Evolutionary conservation across 2,329 filamentous ascomycete species (phyloP).

Genomic region (Epichloe uncinata): DNA sequence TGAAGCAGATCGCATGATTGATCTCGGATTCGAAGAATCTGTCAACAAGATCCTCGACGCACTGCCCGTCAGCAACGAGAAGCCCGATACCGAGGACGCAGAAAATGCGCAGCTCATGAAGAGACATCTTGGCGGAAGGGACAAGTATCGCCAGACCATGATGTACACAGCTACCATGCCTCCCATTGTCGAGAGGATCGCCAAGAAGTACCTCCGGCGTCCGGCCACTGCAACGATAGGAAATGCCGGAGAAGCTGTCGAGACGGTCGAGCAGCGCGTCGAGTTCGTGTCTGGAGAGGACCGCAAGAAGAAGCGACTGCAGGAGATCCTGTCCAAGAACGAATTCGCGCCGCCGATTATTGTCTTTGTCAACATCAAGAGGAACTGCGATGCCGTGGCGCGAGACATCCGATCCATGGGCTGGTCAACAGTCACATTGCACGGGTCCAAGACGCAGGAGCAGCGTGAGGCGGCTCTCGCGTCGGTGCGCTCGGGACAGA

Average conservation of each 20-base stretch:
- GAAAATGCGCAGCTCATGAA: constrained; percentile 82
- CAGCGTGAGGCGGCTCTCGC: constrained; percentile 88
- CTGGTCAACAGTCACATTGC: constrained; percentile 77
- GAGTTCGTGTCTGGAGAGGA: constrained; percentile 87
- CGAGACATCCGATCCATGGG: constrained; percentile 91
- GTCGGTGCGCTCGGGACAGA: constrained; percentile 66
- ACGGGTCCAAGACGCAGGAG: constrained; percentile 94
- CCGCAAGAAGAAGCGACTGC: constrained; percentile 90
- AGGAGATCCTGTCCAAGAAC: constrained; percentile 69
- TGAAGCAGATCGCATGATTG: constrained; percentile 98
- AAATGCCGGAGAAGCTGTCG: constrained; percentile 87
- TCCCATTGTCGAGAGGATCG: constrained; percentile 79
- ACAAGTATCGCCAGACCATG: constrained; percentile 93
- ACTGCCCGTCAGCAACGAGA: constrained; percentile 83
- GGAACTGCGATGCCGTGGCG: constrained; percentile 91
- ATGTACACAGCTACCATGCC: constrained; percentile 99
- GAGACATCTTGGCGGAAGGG: constrained; percentile 57
- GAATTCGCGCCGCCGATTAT: constrained; percentile 87
- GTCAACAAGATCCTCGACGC: constrained; percentile 97
- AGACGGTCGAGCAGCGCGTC: constrained; percentile 94
- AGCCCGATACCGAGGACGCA: constrained; percentile 84
- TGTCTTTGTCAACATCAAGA: constrained; percentile 99
- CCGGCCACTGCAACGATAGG: constrained; percentile 93
- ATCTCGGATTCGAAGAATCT: constrained; percentile 92
- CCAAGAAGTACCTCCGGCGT: constrained; percentile 87